Percentiles rank a stretch among this genome's conserved stretches.
These are phyloP conservation scores for Cryphonectria carpinicola DNA, from an alignment of 2,329 filamentous ascomycete species.

Conservation along the genomic window DNA sequence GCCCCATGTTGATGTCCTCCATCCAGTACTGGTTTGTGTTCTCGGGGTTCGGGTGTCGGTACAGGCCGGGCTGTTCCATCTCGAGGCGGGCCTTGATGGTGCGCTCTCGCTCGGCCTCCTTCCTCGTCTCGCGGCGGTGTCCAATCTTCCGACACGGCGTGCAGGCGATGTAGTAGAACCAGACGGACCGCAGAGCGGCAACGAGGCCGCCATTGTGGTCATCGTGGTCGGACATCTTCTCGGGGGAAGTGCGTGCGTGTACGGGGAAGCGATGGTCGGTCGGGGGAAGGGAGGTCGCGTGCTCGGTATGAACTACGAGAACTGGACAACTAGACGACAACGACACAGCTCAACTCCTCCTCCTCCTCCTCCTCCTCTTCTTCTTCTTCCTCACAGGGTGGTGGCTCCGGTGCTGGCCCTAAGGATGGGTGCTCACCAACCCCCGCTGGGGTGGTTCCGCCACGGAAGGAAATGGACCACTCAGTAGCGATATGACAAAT, in stretches of 20 bases:
- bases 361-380: not conserved
- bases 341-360: not conserved
- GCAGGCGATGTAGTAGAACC: conserved; percentile 79
- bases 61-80: conserved; percentile 71
- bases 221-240: conserved; percentile 27
- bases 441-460: conserved; percentile 24
- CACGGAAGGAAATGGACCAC: conserved; percentile 9
- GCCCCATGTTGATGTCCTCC: conserved; percentile 84
- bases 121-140: conserved; percentile 70
- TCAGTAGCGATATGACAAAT: conserved; percentile 6
- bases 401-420: not conserved
- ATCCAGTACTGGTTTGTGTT: conserved; percentile 88
- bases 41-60: conserved; percentile 80
- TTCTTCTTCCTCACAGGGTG: not conserved
- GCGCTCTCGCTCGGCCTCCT: conserved; percentile 70
- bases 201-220: conserved; percentile 41
- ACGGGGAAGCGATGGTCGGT: conserved; percentile 2
- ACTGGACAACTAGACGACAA: not conserved
- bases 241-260: not conserved
- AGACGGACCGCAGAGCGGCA: conserved; percentile 71
- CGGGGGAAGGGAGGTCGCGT: conserved; percentile 14
- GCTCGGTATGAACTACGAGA: conserved; percentile 16
- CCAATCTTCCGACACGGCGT: conserved; percentile 75
- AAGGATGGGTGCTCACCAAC: conserved; percentile 15
- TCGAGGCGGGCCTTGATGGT: conserved; percentile 67